Evolutionary conservation across 2,329 filamentous ascomycete species (phyloP).

Genomic region (Chalara sp.): DNA sequence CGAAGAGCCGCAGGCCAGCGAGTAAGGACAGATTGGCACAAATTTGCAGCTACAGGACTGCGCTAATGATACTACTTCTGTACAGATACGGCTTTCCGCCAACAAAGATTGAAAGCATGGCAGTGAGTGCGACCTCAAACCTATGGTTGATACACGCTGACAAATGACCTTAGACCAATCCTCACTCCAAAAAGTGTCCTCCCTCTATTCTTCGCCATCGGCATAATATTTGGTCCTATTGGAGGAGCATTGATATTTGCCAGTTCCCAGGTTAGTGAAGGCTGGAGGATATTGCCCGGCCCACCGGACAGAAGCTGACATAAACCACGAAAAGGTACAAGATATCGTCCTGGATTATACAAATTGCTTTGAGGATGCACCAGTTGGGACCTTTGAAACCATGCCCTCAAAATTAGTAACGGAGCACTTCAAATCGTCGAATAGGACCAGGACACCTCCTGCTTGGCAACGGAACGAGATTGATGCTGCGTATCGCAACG

Average conservation of each 20-base stretch:
- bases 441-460: conserved; percentile 13
- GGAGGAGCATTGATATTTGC: conserved; percentile 82
- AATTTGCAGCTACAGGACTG: conserved; percentile 9
- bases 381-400: conserved; percentile 29
- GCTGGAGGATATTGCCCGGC: neutral
- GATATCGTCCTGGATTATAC: conserved; percentile 91
- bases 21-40: conserved; percentile 47
- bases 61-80: conserved; percentile 14
- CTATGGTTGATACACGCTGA: conserved; percentile 13
- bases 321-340: conserved; percentile 57
- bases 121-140: conserved; percentile 55
- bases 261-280: conserved; percentile 60
- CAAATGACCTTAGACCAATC: conserved; percentile 60
- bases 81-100: conserved; percentile 88
- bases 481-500: conserved; percentile 33
- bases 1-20: conserved; percentile 85
- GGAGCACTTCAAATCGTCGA: conserved; percentile 61
- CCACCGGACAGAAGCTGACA: conserved; percentile 7
- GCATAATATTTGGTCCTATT: conserved; percentile 88
- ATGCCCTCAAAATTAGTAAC: conserved; percentile 54
- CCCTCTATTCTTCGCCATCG: conserved; percentile 84
- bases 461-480: conserved; percentile 24
- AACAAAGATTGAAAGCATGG: conserved; percentile 97
- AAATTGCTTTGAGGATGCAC: conserved; percentile 56
- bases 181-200: conserved; percentile 90